Evolutionary conservation across 164 flowering plant species (phyloP).

Genomic region (Kingdonia uniflora): DNA sequence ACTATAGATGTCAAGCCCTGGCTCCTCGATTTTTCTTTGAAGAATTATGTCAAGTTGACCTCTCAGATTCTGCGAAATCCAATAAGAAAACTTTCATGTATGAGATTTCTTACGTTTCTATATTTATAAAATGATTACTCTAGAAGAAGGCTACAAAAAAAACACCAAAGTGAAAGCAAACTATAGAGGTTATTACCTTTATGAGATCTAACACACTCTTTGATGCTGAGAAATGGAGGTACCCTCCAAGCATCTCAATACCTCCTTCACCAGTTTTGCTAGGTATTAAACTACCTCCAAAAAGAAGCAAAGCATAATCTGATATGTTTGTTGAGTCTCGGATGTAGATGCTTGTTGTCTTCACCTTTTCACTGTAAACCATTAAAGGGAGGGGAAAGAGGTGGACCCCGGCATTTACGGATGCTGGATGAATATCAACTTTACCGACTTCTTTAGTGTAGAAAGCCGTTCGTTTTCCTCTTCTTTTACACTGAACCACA

Average conservation of each 20-base stretch:
- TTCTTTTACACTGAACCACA: conserved; percentile 91
- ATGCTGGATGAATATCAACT: conserved; percentile 91
- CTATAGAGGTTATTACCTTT: conserved; percentile 28
- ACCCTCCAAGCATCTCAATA: conserved; percentile 95
- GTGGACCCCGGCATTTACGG: conserved; percentile 87
- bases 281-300: conserved; percentile 80
- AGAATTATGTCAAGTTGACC: conserved; percentile 79
- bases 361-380: conserved; percentile 94
- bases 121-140: background rate
- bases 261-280: conserved; percentile 80
- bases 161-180: background rate
- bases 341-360: conserved; percentile 62
- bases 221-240: conserved; percentile 94
- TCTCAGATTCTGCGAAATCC: conserved; percentile 61
- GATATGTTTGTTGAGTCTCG: conserved; percentile 95
- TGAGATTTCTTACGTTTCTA: background rate
- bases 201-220: conserved; percentile 71
- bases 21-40: conserved; percentile 77
- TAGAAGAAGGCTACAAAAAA: background rate
- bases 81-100: background rate
- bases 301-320: conserved; percentile 84
- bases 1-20: conserved; percentile 48
- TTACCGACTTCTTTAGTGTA: conserved; percentile 95
- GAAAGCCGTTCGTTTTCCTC: conserved; percentile 85
- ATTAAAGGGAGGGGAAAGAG: conserved; percentile 83